A percentile compares a stretch with the other conserved stretches of the same genome.
These are phyloP conservation scores for Aspergillus calidoustus DNA, from an alignment of 2,329 filamentous ascomycete species.

Conservation along the genomic window DNA sequence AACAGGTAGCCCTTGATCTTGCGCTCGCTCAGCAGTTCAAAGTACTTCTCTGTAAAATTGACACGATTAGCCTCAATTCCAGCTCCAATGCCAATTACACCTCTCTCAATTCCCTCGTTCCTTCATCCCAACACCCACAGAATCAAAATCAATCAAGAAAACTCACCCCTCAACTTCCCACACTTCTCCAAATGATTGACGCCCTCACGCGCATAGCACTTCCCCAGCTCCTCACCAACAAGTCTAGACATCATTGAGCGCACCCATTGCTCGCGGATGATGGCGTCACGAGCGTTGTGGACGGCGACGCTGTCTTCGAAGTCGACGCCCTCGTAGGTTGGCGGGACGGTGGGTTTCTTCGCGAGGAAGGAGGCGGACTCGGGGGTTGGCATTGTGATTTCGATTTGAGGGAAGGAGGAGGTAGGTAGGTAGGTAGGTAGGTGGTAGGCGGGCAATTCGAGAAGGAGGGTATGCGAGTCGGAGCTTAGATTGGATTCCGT, in stretches of 20 bases:
- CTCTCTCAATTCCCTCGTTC: not conserved
- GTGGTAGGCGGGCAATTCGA: not conserved
- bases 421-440: slow-evolving; percentile 1
- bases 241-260: slow-evolving; percentile 70
- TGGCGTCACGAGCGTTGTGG: slow-evolving; percentile 67
- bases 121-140: not conserved
- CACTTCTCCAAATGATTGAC: slow-evolving; percentile 73
- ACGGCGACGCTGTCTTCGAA: slow-evolving; percentile 67
- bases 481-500: slow-evolving; percentile 11
- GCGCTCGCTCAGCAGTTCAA: slow-evolving; percentile 65
- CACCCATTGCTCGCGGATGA: slow-evolving; percentile 71
- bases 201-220: slow-evolving; percentile 68
- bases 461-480: not conserved
- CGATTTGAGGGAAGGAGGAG: slow-evolving; percentile 22
- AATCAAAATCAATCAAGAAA: not conserved
- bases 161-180: slow-evolving; percentile 66
- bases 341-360: slow-evolving; percentile 68
- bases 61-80: slow-evolving; percentile 3
- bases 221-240: slow-evolving; percentile 68
- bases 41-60: slow-evolving; percentile 61
- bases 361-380: slow-evolving; percentile 68
- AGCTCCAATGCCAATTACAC: not conserved
- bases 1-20: slow-evolving; percentile 68
- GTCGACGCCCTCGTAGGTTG: slow-evolving; percentile 70
- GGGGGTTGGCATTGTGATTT: slow-evolving; percentile 62